Base-by-base conservation (phyloP, 2,329 filamentous ascomycete species). In the Fusarium nurragi region DNA sequence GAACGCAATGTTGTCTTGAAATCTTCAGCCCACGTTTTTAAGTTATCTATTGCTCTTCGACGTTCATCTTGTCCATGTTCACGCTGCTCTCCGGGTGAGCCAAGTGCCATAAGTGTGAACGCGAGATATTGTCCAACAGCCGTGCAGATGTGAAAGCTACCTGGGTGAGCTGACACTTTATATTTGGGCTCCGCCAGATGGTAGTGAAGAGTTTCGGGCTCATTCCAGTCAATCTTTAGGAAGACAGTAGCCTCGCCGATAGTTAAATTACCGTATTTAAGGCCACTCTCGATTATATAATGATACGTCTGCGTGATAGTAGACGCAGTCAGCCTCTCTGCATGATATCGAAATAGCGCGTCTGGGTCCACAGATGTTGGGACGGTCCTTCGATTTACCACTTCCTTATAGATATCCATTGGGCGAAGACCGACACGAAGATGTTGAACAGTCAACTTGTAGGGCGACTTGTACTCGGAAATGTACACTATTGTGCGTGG, bases 261-360 rank as follows among this genome's bases (percentile, higher is more conserved):
- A 0, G 56, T 66, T n/a, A 84, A 52, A 23, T 76, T 72, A 13
- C 81, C 76, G 59, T 80, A 81, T 53, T 80, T 75, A 8, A 83
- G 72, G 0, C 83, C 78, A 14, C 71, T 72, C 46, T 79, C 66
- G 12, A 85, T 76, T 77, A 85, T 85, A 68, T 84, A 83, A 32
- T 80, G 76, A 64, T 80, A 85, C 1, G 76, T 78, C 69, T 85
- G 78, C 6, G 79, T 80, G 34, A 85, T 69, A 13, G 81, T 77
- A 22, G 81, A 77, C 10, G 77, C 74, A 0, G 78, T 71, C 6
- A 81, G 72, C 57, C 68, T 76, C 49, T 78, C 75, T 18, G 76
- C 76, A 30, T 75, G 60, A 40, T 80, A 76, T 36, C 73, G 57
- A 40, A 77, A 77, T 7, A 60, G 73, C 14, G 74, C 76, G 6